These are phyloP conservation scores for Ettlia oleoabundans DNA, from an alignment of 139 green algal species.

Conservation along the genomic window DNA sequence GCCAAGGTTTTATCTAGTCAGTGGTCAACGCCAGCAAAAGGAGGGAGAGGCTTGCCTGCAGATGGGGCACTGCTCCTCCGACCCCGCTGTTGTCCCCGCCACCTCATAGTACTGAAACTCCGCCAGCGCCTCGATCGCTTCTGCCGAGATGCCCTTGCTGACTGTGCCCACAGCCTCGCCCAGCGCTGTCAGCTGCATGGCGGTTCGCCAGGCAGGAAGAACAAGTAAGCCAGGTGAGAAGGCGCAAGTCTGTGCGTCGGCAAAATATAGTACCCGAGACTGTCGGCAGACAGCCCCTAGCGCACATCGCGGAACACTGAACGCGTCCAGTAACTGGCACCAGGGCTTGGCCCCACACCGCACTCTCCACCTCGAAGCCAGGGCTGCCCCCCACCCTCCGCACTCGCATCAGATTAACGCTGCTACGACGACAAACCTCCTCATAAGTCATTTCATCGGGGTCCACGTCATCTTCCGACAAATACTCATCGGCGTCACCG, in stretches of 20 bases:
- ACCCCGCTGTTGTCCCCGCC: background rate
- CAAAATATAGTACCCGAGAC: too few relatives aligned
- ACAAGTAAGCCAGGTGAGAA: background rate
- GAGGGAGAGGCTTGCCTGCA: constrained; percentile 29
- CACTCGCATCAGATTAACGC: too few relatives aligned
- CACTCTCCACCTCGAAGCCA: too few relatives aligned
- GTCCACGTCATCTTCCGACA: constrained; percentile 32
- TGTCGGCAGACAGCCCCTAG: too few relatives aligned
- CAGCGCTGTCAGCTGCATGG: constrained; percentile 44
- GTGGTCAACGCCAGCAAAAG: too few relatives aligned
- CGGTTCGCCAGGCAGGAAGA: background rate
- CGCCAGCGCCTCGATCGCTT: constrained; percentile 32
- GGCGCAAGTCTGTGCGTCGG: too few relatives aligned
- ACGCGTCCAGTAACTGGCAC: too few relatives aligned
- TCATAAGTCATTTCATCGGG: constrained; percentile 57
- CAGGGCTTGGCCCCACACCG: too few relatives aligned
- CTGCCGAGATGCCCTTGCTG: constrained; percentile 22
- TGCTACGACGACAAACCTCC: too few relatives aligned
- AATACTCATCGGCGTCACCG: background rate
- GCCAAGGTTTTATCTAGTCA: too few relatives aligned
- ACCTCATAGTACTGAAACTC: constrained; percentile 31
- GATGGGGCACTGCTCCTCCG: constrained; percentile 38
- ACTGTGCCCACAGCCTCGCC: constrained; percentile 57
- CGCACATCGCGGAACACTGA: too few relatives aligned
- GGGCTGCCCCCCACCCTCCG: too few relatives aligned